Evolutionary conservation across 805 yeast species (phyloP), one percentile per base, ranked within the genome.

Genomic region (Starmerella potacharoeniae): DNA sequence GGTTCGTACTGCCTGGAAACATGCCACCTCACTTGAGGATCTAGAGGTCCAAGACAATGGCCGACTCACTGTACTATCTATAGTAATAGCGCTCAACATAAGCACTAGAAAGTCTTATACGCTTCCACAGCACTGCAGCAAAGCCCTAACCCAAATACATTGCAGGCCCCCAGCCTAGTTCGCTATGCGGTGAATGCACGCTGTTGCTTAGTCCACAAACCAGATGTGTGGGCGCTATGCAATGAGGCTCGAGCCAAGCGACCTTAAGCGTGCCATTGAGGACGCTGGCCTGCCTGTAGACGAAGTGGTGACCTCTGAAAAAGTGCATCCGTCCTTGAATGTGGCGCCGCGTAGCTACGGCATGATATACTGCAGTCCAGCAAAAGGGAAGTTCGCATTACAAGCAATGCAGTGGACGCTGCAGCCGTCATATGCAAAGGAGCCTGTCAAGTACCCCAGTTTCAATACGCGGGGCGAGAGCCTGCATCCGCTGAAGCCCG

Each of bases 391-490:
- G 10, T 5, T 34, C 28, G 51, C 30, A 6, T 39, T 60, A 10
- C 34, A 49, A 14, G 54, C 52, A 2, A 86, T 86, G 93, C 77
- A 76, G 48, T 89, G 95, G 86, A 93, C 95, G 0, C 69, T 88
- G 39, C 75, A 86, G 0, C 95, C 96, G 0, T 63, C 67, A 8
- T 65, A 45, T 33, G 60, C 66, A 22, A 57, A 56, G 16, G 65
- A 65, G 49, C 58, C 51, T 11, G 55, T 60, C 35, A 56, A 54
- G 30, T 54, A 50, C 14, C 53, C 61, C 2, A 63, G 65, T 13
- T 84, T 89, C 73, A 89, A 89, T 70, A 88, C 95, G 30, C 71
- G 93, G 22, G 70, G 71, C 37, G 96, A 88, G 59, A 76, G 83
- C 6, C 62, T 88, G 10, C 62, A 63, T 0, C 72, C 74, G 5